A percentile compares a stretch with the other conserved stretches of the same genome.
phyloP scores from a whole-genome alignment of 2,329 filamentous ascomycete species.

The Aureobasidium sp. region DNA sequence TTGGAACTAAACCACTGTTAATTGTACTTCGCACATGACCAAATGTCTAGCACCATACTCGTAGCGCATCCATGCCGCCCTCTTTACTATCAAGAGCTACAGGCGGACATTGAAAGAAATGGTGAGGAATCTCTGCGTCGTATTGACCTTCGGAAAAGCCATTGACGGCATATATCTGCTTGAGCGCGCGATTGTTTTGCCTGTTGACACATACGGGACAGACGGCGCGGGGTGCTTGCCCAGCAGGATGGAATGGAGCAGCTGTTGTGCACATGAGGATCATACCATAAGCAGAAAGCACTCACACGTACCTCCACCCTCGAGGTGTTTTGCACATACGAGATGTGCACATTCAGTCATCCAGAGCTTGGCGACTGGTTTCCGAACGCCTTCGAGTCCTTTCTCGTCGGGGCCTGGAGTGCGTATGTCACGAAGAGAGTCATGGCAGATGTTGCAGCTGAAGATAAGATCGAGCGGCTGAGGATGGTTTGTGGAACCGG shows the following conservation, averaged over 20 bases:
- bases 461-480: conserved; percentile 40
- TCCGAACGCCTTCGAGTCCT: conserved; percentile 27
- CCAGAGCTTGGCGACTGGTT: conserved; percentile 38
- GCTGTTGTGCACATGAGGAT: conserved; percentile 26
- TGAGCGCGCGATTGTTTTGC: conserved; percentile 27
- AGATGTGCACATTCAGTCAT: conserved; percentile 45
- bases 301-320: conserved; percentile 38
- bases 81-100: conserved; percentile 33
- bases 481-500: background rate
- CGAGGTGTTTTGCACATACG: conserved; percentile 42
- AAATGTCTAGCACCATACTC: conserved; percentile 3
- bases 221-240: conserved; percentile 34
- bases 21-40: background rate
- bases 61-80: conserved; percentile 39
- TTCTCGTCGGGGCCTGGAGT: conserved; percentile 30
- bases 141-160: conserved; percentile 37
- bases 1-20: conserved; percentile 37
- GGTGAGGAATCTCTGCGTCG: conserved; percentile 37
- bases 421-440: conserved; percentile 40
- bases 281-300: background rate
- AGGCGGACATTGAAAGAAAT: conserved; percentile 41
- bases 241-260: conserved; percentile 39
- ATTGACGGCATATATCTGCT: conserved; percentile 39
- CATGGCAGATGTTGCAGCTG: conserved; percentile 43
- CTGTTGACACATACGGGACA: conserved; percentile 40